Evolutionary conservation across 1,284 basidiomycete species (phyloP).

Genomic region (Apiotrichum domesticum): DNA sequence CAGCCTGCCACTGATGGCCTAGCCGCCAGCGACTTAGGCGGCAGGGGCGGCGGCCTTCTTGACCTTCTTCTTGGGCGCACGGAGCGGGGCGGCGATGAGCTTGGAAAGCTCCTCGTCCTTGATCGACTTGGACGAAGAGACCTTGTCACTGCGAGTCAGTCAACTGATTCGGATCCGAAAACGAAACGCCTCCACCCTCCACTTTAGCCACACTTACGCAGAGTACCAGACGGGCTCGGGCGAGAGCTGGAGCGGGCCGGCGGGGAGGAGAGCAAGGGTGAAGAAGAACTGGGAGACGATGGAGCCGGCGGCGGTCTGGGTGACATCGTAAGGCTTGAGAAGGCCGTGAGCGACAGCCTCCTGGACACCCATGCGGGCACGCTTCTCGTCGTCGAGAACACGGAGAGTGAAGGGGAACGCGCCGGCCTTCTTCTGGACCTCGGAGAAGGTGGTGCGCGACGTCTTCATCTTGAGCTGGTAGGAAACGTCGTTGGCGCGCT

Average conservation of each 20-base stretch:
- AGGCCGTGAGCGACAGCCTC: conserved; percentile 85
- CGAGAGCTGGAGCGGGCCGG: conserved; percentile 76
- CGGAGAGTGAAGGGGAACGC: conserved; percentile 97
- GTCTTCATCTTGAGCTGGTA: conserved; percentile 99
- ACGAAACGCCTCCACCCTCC: not conserved
- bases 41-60: conserved; percentile 61
- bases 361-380: conserved; percentile 87
- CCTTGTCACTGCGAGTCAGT: conserved; percentile 52
- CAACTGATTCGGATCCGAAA: not conserved
- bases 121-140: conserved; percentile 73
- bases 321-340: conserved; percentile 46
- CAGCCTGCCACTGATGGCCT: too few relatives aligned
- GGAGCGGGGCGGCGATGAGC: conserved; percentile 68
- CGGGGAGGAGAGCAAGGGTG: conserved; percentile 78
- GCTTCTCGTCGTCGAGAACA: conserved; percentile 88
- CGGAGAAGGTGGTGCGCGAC: conserved; percentile 86
- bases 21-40: not conserved
- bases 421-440: conserved; percentile 96
- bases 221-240: conserved; percentile 89
- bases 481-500: conserved; percentile 76
- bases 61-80: conserved; percentile 87
- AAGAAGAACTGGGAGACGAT: conserved; percentile 92
- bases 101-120: conserved; percentile 79
- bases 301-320: conserved; percentile 68
- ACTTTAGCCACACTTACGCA: conserved; percentile 48